A percentile compares a stretch with the other conserved stretches of the same genome.
Conservation (phyloP, 768 basidiomycete genomes). For the Podaxis sp. region DNA sequence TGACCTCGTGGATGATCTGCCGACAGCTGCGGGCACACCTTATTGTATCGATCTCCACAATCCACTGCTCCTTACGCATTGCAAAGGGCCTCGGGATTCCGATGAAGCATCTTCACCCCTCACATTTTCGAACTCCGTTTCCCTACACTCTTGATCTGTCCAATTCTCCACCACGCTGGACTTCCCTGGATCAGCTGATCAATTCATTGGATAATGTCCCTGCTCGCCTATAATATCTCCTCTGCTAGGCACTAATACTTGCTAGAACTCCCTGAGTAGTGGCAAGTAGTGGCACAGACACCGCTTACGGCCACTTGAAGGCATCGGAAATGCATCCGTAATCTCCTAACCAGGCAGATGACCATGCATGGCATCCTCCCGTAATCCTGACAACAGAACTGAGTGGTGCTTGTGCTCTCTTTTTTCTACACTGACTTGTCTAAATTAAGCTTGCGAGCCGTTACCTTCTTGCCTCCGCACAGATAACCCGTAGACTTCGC, state of each 20-base stretch:
- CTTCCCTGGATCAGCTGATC: constrained; percentile 14
- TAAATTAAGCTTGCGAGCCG: background rate
- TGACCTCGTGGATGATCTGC: constrained; percentile 6
- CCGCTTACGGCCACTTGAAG: constrained; percentile 64
- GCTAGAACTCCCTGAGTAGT: constrained; percentile 37
- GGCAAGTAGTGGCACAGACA: constrained; percentile 61
- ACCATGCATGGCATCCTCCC: background rate
- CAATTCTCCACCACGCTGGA: constrained; percentile 19
- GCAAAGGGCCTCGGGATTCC: constrained; percentile 22
- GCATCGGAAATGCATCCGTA: constrained; percentile 60
- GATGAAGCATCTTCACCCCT: constrained; percentile 18
- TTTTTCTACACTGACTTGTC: background rate
- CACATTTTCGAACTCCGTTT: constrained; percentile 21
- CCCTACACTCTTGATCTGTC: constrained; percentile 23
- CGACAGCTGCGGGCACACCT: constrained; percentile 2
- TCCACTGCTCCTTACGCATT: constrained; percentile 18
- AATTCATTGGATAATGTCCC: constrained; percentile 22
- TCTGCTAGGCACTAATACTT: constrained; percentile 71
- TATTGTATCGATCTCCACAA: background rate
- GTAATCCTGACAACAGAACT: background rate
- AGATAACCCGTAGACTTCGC: background rate
- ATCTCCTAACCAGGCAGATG: constrained; percentile 45
- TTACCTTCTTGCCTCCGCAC: background rate
- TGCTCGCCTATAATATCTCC: constrained; percentile 36
- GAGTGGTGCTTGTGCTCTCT: background rate